Percentiles rank a stretch among this genome's conserved stretches.
phyloP scores from a whole-genome alignment of 495 filamentous ascomycete species.

The Tirmania nivea region DNA sequence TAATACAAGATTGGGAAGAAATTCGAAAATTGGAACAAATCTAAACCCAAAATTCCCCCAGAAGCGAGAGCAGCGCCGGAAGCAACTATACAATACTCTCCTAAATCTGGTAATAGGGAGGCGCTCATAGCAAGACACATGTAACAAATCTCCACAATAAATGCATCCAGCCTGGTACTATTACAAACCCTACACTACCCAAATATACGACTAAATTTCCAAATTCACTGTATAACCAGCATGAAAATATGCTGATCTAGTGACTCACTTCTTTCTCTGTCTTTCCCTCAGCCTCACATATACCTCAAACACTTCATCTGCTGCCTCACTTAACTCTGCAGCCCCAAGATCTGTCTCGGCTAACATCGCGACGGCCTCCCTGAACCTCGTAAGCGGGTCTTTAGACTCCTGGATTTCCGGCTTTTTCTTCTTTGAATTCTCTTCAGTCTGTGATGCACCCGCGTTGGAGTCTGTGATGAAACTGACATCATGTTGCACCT shows the following conservation, averaged over 20 bases:
- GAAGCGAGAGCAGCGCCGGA: too few relatives aligned
- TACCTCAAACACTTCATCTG: conserved; percentile 9
- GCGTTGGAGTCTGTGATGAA: background rate
- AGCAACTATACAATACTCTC: too few relatives aligned
- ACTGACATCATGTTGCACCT: background rate
- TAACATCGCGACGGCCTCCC: conserved; percentile 3
- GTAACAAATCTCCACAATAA: too few relatives aligned
- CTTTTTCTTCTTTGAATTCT: background rate
- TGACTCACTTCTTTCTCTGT: background rate
- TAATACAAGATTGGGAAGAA: too few relatives aligned
- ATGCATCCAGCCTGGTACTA: too few relatives aligned
- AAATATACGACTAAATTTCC: too few relatives aligned
- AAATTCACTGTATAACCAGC: too few relatives aligned
- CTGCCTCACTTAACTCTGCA: conserved; percentile 6
- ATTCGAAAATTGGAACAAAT: too few relatives aligned
- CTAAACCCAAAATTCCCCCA: too few relatives aligned
- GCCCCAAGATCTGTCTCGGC: background rate
- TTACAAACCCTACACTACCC: too few relatives aligned
- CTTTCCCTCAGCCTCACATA: conserved; percentile 7
- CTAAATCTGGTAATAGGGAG: too few relatives aligned
- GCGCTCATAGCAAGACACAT: too few relatives aligned
- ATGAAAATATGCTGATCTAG: background rate
- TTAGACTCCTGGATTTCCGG: background rate
- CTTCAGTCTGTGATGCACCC: background rate
- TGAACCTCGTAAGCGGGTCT: conserved; percentile 1